Base-by-base conservation (phyloP, 192 early-diverging fungal species). In the Backusella macrospora region DNA sequence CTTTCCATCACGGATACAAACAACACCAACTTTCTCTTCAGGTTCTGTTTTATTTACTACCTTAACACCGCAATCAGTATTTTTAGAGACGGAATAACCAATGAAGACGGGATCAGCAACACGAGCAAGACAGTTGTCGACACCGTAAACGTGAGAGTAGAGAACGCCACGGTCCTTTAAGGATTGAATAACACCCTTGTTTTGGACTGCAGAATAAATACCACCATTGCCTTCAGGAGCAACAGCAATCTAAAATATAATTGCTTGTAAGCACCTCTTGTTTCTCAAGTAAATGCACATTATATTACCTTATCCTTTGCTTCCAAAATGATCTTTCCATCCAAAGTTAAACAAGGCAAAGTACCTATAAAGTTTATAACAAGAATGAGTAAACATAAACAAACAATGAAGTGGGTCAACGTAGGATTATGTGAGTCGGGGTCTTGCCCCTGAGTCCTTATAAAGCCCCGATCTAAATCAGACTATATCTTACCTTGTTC, bases 21-120 rank as follows among this genome's bases (percentile, higher is more conserved):
- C 92, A 21, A 99, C 96, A 73, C 98, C 98, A 10, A 98, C 98
- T 42, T 93, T 86, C 85, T 99, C 98, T 49, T 91, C 84, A 69
- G 96, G 93, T 43, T 82, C 78, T 65, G 85, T 80, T 80, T 99
- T 99, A 77, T 92, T 94, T 34, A 99, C 96, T 6, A 92, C 93
- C 80, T 98, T 96, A 64, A 92, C 96, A 55, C 98, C 97, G 83
- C 96, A 98, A 65, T 96, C 94, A 68, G 96, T 93, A 64, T 92
- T 89, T 71, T 94, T 93, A 29, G 85, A 88, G 40, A 96, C 87
- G 73, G 94, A 94, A 85, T 97, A 98, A 34, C 96, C 98, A 76
- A 98, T 86, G 73, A 99, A 99, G 45, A 93, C 90, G 14, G 98
- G 98, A 80, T 98, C 96, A 4, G 96, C 96, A 14, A 99, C 97